Base-by-base conservation (phyloP, 163 green algal species). In the Scenedesmus sp. region DNA sequence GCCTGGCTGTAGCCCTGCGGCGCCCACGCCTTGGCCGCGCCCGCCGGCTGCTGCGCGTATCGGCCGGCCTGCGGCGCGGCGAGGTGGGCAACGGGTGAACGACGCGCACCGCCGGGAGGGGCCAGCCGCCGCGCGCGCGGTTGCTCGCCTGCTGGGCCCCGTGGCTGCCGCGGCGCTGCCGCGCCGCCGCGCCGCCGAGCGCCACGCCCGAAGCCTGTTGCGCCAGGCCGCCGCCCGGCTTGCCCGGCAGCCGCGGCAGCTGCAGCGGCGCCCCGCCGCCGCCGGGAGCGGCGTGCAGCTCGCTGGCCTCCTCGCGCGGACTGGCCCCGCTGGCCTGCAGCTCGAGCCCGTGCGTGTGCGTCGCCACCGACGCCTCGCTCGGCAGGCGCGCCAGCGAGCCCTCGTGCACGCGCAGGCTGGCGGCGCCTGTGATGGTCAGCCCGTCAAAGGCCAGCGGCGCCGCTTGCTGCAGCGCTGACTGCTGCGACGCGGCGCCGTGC, bases 261-360 rank as follows among this genome's bases (percentile, higher is more conserved):
- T n/a, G n/a, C 67, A 77, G 53, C 69, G 66, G 69, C 4, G 34
- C 54, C 3, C 11, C 39, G 29, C 22, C 54, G 4, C 36, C 24
- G 44, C 34, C 62, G 10, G 7, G 7, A 47, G 36, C 36, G 18
- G 56, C 24, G 42, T 58, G 2, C 53, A 57, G 22, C 24, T 67
- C 69, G 65, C 69, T 77, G 54, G 44, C 39, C 26, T 77, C 69
- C 39, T 77, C 54, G 53, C 69, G 66, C n/a, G 66, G 57, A 13
- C 69, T 77, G 50, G 44, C 69, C 54, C 66, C 66, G 50, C 69
- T 77, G 53, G 69, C 53, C n/a, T 77, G 69, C 33, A 45, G 20
- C 33, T 31, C 45, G 14, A 67, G 29, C 15, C 36, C 58, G n/a
- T 53, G n/a, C 6, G 45, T 22, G 9, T 67, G 69, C 14, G 47